These are phyloP conservation scores for Plectosphaerella cucumerina DNA, from an alignment of 2,329 filamentous ascomycete genomes.

Conservation along the genomic window DNA sequence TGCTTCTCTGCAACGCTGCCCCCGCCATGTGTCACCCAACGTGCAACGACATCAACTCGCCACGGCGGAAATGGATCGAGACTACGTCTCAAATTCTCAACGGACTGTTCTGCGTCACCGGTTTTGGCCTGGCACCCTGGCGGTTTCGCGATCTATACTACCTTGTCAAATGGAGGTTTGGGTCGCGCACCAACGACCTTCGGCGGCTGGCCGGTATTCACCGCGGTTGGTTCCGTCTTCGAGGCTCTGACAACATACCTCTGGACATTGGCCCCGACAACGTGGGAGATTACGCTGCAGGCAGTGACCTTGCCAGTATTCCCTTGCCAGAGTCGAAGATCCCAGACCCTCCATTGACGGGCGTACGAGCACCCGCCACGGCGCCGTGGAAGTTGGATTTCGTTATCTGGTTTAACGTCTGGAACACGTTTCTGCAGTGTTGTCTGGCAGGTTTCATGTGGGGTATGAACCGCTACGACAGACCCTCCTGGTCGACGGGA, in stretches of 20 bases:
- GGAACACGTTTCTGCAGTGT: slow-evolving; percentile 75
- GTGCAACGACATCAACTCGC: slow-evolving; percentile 70
- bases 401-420: slow-evolving; percentile 73
- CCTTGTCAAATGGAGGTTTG: slow-evolving; percentile 59
- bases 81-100: slow-evolving; percentile 80
- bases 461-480: slow-evolving; percentile 66
- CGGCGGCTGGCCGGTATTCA: slow-evolving; percentile 71
- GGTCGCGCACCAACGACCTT: slow-evolving; percentile 50
- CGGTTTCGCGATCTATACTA: slow-evolving; percentile 76
- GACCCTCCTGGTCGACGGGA: slow-evolving; percentile 78
- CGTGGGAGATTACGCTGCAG: slow-evolving; percentile 33
- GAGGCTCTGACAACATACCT: slow-evolving; percentile 58
- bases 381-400: slow-evolving; percentile 72
- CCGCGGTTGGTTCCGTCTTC: slow-evolving; percentile 69
- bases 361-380: slow-evolving; percentile 63
- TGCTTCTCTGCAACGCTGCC: slow-evolving; percentile 72
- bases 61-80: slow-evolving; percentile 81
- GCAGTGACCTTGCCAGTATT: slow-evolving; percentile 41
- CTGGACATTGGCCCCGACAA: slow-evolving; percentile 48
- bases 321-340: slow-evolving; percentile 62
- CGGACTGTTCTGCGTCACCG: slow-evolving; percentile 80
- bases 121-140: slow-evolving; percentile 82
- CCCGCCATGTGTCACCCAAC: slow-evolving; percentile 68
- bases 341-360: slow-evolving; percentile 66
- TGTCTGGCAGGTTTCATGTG: slow-evolving; percentile 79